Evolutionary conservation across 352 stramenopile genomes (phyloP), one percentile per base, ranked within the genome.

Genomic region (Pythium volutum): DNA sequence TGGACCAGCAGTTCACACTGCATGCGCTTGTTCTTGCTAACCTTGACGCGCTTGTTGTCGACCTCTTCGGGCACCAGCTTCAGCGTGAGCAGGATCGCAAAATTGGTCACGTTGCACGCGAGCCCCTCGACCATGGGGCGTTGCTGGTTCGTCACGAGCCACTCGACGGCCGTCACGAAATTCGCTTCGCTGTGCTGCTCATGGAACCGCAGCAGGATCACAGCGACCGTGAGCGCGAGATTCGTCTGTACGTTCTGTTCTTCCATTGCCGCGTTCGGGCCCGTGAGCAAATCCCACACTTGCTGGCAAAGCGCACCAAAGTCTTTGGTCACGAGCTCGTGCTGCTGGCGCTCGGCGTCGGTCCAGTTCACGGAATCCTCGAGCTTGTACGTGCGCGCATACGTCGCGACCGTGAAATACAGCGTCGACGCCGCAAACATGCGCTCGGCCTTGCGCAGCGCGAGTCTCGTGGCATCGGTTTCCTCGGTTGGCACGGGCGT

Each of bases 51-150:
- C 55, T 84, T 84, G 57, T 91, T 91, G 29, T 87, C 67, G 1
- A 91, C 80, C 64, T 93, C 84, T 54, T 93, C 84, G 0, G 84
- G 81, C 47, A 93, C 81, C 41, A 89, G 69, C 45, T 93, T 90
- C 27, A 93, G 57, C 46, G 79, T 87, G 12, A 91, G 60, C 31
- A 93, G 58, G 26, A 90, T 84, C 3, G 81, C 78, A 71, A 85
- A 90, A 62, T 91, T 90, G 20, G 81, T 90, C 43, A 85, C 57
- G 5, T 71, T 70, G 55, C 74, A 68, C 12, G 75, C 74, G 8
- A 77, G 47, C 8, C 63, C 55, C 33, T 86, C 71, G 23, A 69
- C 59, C n/a, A 76, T 71, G 6, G 70, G 76, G n/a, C 75, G 60
- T 39, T 76, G 55, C 56, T 93, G 81, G 69, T 89, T 93, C 38